Conservation (phyloP, 1,139 yeast species). For the Blastobotrys petasosporus region DNA sequence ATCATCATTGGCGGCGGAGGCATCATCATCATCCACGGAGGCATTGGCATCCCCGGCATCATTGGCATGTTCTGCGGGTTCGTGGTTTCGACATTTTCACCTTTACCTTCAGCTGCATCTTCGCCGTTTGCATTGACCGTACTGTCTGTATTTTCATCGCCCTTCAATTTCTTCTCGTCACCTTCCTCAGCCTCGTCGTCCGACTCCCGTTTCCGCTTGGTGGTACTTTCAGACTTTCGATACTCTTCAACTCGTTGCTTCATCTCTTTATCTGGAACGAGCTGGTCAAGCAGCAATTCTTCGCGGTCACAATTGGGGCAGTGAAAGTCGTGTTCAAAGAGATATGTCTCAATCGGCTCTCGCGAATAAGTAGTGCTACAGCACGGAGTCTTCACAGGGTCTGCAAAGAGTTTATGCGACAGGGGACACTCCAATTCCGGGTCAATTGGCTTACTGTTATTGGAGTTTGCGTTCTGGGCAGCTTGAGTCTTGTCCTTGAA, state of each 20-base stretch:
- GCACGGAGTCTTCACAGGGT: constrained; percentile 86
- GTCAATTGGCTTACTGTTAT: constrained; percentile 46
- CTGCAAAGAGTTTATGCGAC: constrained; percentile 53
- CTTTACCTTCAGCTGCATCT: constrained; percentile 8
- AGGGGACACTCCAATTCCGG: constrained; percentile 56
- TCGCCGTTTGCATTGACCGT: constrained; percentile 6
- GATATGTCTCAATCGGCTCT: constrained; percentile 58
- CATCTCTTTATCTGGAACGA: constrained; percentile 55
- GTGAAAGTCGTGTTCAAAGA: constrained; percentile 78
- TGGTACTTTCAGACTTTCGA: constrained; percentile 29
- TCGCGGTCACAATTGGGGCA: constrained; percentile 82
- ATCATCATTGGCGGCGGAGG: constrained; percentile 15
- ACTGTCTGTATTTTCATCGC: constrained; percentile 11
- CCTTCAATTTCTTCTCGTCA: constrained; percentile 4
- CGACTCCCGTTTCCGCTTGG: constrained; percentile 14
- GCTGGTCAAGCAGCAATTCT: constrained; percentile 70
- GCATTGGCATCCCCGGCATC: constrained; percentile 15
- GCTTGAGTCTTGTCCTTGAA: constrained; percentile 56
- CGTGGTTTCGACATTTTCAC: neutral
- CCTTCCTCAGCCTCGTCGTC: constrained; percentile 14
- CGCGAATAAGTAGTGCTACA: constrained; percentile 60
- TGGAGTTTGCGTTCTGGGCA: constrained; percentile 14
- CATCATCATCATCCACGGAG: constrained; percentile 14
- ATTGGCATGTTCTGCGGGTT: constrained; percentile 13
- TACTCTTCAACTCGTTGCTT: constrained; percentile 50